Evolutionary conservation across 495 filamentous ascomycete genomes (phyloP).

Genomic region (Hyaloscypha finlandica): DNA sequence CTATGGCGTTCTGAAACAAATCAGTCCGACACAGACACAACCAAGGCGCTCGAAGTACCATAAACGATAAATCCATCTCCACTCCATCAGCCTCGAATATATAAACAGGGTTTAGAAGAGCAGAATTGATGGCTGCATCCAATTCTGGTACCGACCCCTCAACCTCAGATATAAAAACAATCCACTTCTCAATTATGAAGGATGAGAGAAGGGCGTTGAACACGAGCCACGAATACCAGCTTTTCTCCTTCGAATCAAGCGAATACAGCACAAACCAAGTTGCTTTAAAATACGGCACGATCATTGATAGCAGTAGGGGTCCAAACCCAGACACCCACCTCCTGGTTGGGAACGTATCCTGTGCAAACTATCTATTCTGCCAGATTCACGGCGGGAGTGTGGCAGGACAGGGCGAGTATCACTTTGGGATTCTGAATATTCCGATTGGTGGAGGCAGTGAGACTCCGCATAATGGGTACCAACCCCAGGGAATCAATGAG

Average conservation of each 20-base stretch:
- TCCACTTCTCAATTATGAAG: slow-evolving; percentile 50
- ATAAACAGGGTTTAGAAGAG: slow-evolving; percentile 50
- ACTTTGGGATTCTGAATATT: slow-evolving; percentile 50
- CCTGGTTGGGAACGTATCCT: slow-evolving; percentile 40
- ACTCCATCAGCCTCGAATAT: slow-evolving; percentile 36
- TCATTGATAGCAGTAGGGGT: slow-evolving; percentile 32
- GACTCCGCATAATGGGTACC: slow-evolving; percentile 42
- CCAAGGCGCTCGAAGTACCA: slow-evolving; percentile 36
- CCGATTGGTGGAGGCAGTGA: slow-evolving; percentile 36
- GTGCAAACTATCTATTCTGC: slow-evolving; percentile 41
- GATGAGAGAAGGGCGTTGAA: slow-evolving; percentile 45
- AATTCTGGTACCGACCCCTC: slow-evolving; percentile 48
- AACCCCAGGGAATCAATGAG: slow-evolving; percentile 43
- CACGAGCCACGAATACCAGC: slow-evolving; percentile 50
- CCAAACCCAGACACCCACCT: slow-evolving; percentile 39
- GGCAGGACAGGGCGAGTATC: slow-evolving; percentile 48
- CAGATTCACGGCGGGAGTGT: slow-evolving; percentile 40
- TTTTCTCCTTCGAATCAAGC: slow-evolving; percentile 48
- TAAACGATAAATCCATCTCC: slow-evolving; percentile 39
- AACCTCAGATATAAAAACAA: slow-evolving; percentile 45
- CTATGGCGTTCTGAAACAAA: not conserved
- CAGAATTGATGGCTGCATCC: slow-evolving; percentile 45
- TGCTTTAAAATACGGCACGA: slow-evolving; percentile 50
- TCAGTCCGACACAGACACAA: slow-evolving; percentile 38
- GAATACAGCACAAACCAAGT: slow-evolving; percentile 51